Evolutionary conservation across 75 land plant species (phyloP), one percentile per base, ranked within the genome.

Genomic region (Ceratopteris richardii): DNA sequence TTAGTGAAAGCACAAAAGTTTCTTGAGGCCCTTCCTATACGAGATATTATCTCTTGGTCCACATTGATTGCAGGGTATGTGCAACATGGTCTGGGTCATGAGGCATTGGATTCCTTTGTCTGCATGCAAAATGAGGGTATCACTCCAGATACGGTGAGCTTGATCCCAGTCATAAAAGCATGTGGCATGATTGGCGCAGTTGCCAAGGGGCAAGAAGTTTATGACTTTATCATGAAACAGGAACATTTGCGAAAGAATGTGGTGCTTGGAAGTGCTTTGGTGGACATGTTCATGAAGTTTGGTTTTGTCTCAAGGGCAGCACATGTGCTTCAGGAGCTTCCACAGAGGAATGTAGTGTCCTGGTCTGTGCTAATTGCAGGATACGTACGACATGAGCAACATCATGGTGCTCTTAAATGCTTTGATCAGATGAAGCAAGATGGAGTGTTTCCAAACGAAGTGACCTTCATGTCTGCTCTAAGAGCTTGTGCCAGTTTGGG

Each of bases 331-430:
- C 63, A 78, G 51, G 52, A 28, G 44, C 56, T 82, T 67, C 19
- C 71, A 7, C 10, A 16, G 2, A 69, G 70, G 1, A 54, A 68
- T 61, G 58, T 82, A 26, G 70, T 80, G 13, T 51, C 80, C 5
- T 82, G 85, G 90, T 79, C 80, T 48, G 80, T 82, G 12, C 79
- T 86, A 82, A 79, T 82, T 48, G 80, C 82, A 29, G 86, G 82
- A 4, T 82, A 71, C 69, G 72, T 80, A 2, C 68, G 77, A 64
- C 80, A 77, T 67, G 86, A 75, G 11, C 44, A 42, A 66, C 62
- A 42, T 39, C 23, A 4, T 0, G 58, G 71, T 20, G 76, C 81
- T 1, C 33, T 69, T 31, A 43, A 37, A 10, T 6, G 73, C 1
- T 67, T 67, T 18, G 31, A 41, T 19, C 43, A 64, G 40, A 79